These are phyloP conservation scores for Penicillium sp. DNA, from an alignment of 2,329 filamentous ascomycete species.

Conservation along the genomic window DNA sequence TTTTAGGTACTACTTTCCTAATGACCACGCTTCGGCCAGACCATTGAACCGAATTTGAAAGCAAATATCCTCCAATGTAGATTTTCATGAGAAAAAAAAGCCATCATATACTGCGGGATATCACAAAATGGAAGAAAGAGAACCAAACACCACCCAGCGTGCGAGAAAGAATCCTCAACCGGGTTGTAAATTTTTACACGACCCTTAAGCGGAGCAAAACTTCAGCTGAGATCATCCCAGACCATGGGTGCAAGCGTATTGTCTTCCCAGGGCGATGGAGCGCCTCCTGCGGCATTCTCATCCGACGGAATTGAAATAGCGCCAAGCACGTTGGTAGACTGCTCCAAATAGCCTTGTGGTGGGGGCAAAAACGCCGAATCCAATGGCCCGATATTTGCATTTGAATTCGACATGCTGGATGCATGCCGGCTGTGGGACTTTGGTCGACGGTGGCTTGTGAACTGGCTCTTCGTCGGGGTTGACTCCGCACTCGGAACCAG, in stretches of 20 bases:
- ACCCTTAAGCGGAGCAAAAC: not conserved
- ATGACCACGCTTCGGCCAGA: not conserved
- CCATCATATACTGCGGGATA: slow-evolving; percentile 33
- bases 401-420: slow-evolving; percentile 15
- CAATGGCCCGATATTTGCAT: slow-evolving; percentile 23
- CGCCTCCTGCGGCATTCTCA: slow-evolving; percentile 25
- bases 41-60: not conserved
- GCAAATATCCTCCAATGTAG: not conserved
- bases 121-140: slow-evolving; percentile 12
- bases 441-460: slow-evolving; percentile 7
- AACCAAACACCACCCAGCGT: not conserved
- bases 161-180: not conserved
- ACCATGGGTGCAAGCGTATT: slow-evolving; percentile 44
- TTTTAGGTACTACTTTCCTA: too few relatives aligned
- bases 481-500: slow-evolving; percentile 13
- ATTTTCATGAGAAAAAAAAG: slow-evolving; percentile 6
- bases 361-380: slow-evolving; percentile 38
- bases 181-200: not conserved
- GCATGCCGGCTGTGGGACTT: slow-evolving; percentile 19
- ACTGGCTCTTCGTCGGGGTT: slow-evolving; percentile 12
- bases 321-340: slow-evolving; percentile 18
- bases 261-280: slow-evolving; percentile 36
- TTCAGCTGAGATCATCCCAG: slow-evolving; percentile 40
- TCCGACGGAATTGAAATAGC: slow-evolving; percentile 37
- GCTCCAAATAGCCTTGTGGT: slow-evolving; percentile 30